These are phyloP conservation scores for Lodderomyces parapsilosis DNA, from an alignment of 1,139 yeast species.

Conservation along the genomic window DNA sequence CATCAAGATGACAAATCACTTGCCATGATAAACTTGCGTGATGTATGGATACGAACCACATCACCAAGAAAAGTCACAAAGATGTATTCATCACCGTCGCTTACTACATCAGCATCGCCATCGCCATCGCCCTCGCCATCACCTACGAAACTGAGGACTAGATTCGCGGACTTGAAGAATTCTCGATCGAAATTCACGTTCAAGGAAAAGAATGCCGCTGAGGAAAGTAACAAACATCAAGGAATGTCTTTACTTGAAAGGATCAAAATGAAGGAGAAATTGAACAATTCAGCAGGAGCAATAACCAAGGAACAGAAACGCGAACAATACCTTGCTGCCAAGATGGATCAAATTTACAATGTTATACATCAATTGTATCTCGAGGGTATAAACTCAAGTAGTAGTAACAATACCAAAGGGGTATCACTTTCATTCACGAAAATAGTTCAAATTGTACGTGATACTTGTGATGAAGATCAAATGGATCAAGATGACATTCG, in stretches of 20 bases:
- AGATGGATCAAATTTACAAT: slow-evolving; percentile 38
- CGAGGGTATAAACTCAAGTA: slow-evolving; percentile 6
- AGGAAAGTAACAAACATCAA: slow-evolving; percentile 18
- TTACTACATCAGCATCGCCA: too few relatives aligned
- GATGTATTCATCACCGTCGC: slow-evolving; percentile 12
- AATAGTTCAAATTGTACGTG: slow-evolving; percentile 28
- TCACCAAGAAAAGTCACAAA: slow-evolving; percentile 24
- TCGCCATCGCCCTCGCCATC: too few relatives aligned
- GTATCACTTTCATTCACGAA: slow-evolving; percentile 25
- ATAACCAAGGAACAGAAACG: slow-evolving; percentile 35
- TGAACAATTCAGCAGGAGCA: slow-evolving; percentile 15
- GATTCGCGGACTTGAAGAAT: slow-evolving; percentile 24
- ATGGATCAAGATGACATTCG: slow-evolving; percentile 30
- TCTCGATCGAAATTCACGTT: slow-evolving; percentile 32
- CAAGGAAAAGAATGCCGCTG: slow-evolving; percentile 23
- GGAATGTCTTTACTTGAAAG: slow-evolving; percentile 46
- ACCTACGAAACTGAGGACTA: slow-evolving; percentile 12
- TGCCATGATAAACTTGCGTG: background rate
- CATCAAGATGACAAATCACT: slow-evolving; percentile 4
- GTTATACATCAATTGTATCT: slow-evolving; percentile 31
- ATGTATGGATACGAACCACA: slow-evolving; percentile 7
- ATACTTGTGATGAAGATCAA: slow-evolving; percentile 32
- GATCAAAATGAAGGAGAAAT: slow-evolving; percentile 35
- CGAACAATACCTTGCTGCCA: slow-evolving; percentile 37
- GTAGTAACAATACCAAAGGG: background rate